Conservation (phyloP, 305 asterid species). For the Solanum hybrid region DNA sequence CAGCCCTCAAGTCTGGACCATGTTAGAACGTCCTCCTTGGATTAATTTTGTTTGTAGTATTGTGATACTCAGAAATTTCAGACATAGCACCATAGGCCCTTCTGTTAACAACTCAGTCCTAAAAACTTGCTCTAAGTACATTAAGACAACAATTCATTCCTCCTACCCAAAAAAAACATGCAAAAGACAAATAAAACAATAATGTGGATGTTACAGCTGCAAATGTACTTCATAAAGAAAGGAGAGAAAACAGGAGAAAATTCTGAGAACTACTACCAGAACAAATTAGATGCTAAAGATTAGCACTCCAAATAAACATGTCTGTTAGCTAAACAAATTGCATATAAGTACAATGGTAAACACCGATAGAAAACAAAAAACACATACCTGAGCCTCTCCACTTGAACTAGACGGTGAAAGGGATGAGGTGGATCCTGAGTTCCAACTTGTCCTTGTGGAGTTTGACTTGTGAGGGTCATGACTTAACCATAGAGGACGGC, state of each 20-base stretch:
- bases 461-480: conserved; percentile 52
- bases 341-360: background rate
- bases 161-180: background rate
- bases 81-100: background rate
- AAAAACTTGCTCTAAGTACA: background rate
- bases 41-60: background rate
- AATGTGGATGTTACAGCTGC: background rate
- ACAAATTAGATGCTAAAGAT: background rate
- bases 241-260: background rate
- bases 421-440: conserved; percentile 61
- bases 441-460: conserved; percentile 68
- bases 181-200: background rate
- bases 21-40: background rate
- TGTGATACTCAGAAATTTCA: background rate
- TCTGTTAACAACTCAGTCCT: background rate
- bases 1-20: background rate
- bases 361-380: background rate
- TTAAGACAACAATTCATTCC: background rate
- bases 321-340: background rate
- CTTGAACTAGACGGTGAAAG: conserved; percentile 82
- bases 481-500: conserved; percentile 38
- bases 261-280: background rate
- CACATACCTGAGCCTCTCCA: conserved; percentile 76
- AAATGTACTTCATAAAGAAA: background rate
- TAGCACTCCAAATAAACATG: background rate